These are phyloP conservation scores for Candida silvatica DNA, from an alignment of 805 yeast genomes.

Conservation along the genomic window DNA sequence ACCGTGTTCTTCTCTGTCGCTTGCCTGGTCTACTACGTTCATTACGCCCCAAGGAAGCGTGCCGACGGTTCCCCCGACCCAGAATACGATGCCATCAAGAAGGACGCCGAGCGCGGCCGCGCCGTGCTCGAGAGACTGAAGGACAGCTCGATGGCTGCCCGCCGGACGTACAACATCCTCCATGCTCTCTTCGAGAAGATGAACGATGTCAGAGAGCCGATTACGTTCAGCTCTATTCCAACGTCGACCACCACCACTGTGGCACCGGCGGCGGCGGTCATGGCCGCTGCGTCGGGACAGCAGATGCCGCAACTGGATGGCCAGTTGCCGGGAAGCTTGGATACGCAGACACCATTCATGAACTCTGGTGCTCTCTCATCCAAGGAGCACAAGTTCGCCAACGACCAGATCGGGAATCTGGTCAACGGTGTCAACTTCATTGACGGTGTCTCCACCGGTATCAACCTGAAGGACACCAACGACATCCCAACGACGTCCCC, in stretches of 20 bases:
- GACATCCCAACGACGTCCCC: not conserved
- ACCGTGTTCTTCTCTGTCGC: slow-evolving; percentile 87
- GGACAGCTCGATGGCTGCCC: slow-evolving; percentile 69
- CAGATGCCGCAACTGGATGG: not conserved
- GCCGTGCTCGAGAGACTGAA: slow-evolving; percentile 63
- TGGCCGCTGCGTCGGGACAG: slow-evolving; percentile 2
- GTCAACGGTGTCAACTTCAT: slow-evolving; percentile 25
- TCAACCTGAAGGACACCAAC: slow-evolving; percentile 12
- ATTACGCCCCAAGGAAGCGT: slow-evolving; percentile 30
- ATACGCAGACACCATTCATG: too few relatives aligned
- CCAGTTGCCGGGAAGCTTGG: not conserved
- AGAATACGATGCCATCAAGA: slow-evolving; percentile 49
- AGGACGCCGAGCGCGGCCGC: slow-evolving; percentile 78
- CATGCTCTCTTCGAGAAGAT: slow-evolving; percentile 74
- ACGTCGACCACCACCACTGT: slow-evolving; percentile 3
- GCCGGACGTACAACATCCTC: slow-evolving; percentile 69
- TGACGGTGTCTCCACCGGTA: slow-evolving; percentile 27
- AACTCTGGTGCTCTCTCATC: too few relatives aligned
- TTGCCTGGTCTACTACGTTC: slow-evolving; percentile 73
- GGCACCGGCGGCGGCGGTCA: slow-evolving; percentile 6
- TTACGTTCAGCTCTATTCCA: slow-evolving; percentile 8
- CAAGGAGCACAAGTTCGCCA: not conserved
- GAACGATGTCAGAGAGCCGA: slow-evolving; percentile 62
- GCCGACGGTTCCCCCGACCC: slow-evolving; percentile 32
- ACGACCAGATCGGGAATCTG: slow-evolving; percentile 2